Evolutionary conservation across 306 rosid genomes (phyloP).

Genomic region (Phaseolus lunatus): DNA sequence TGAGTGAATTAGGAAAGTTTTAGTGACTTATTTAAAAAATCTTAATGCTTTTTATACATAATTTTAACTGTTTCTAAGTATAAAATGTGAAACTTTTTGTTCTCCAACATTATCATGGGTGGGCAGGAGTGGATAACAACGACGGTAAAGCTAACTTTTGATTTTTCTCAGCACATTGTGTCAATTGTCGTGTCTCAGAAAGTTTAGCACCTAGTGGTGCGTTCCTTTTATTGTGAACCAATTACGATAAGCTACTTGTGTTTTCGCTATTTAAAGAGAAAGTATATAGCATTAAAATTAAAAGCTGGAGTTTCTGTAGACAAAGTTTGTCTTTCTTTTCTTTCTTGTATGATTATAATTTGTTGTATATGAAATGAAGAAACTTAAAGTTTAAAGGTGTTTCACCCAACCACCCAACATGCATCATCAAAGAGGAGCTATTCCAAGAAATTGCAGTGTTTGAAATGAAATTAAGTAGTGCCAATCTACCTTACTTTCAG

Average conservation of each 20-base stretch:
- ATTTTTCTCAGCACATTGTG: background rate
- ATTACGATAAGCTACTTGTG: background rate
- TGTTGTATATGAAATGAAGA: slow-evolving; percentile 24
- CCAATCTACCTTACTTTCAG: background rate
- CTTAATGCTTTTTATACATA: background rate
- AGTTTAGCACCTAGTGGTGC: background rate
- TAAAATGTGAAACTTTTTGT: background rate
- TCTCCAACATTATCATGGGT: background rate
- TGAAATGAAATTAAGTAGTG: slow-evolving; percentile 5
- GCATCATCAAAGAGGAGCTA: background rate
- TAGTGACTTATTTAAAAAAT: background rate
- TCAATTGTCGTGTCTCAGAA: slow-evolving; percentile 20
- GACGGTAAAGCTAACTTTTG: slow-evolving; percentile 22
- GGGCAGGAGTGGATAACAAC: slow-evolving; percentile 16
- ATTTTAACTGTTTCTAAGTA: background rate
- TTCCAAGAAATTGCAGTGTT: background rate
- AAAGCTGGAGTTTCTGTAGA: slow-evolving; percentile 2
- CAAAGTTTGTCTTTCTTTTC: slow-evolving; percentile 2
- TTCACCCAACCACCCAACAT: background rate
- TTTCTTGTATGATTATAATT: slow-evolving; percentile 2
- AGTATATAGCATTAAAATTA: background rate
- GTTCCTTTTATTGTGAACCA: background rate
- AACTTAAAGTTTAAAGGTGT: background rate
- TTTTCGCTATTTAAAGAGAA: slow-evolving; percentile 40
- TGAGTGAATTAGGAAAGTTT: background rate